Base-by-base conservation (phyloP, 306 rosid species). In the Carpinus fangiana region DNA sequence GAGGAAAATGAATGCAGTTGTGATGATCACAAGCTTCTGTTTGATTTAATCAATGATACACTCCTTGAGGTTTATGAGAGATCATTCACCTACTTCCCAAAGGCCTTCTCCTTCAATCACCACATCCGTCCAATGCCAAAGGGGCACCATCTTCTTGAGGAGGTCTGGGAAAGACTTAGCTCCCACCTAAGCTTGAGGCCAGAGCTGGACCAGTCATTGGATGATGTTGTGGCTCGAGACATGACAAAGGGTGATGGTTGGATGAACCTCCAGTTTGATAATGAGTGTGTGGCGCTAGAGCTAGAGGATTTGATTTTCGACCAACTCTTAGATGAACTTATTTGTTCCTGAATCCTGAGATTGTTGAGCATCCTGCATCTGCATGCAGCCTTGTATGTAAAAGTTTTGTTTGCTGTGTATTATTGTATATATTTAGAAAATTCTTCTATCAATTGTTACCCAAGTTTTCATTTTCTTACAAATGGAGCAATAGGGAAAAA, bases 191-290 rank as follows among this genome's bases (percentile, higher is more conserved):
- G 85, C 85, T 82, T 91, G 85, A 90, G 87, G 80, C 98, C 96
- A 6, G 98, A 91, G 86, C 80, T 93, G 77, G 94, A 90, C 84
- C 89, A 73, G 76, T 87, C 94, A 48, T 54, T 96, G 78, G 96
- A 96, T 12, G 98, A 89, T 74, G 92, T 93, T 0, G 89, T 96
- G 76, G 81, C 84, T 38, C 80, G 91, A 28, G 97, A 96, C 79
- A 76, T 93, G 74, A 81, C 73, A 1, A 89, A 84, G 82, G 79
- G 82, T 28, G 85, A 79, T 38, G 83, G 87, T 21, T 96, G 98
- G 99, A 91, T 87, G 94, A 88, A 87, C 80, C 84, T 89, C 72
- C 92, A 93, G 65, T 87, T 87, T 70, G 96, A 93, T 28, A 85
- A 81, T 74, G 98, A 93, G 82, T 76, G 62, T 77, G 90, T 87